phyloP scores from a whole-genome alignment of 305 asterid genomes.

The Solanum hybrid region DNA sequence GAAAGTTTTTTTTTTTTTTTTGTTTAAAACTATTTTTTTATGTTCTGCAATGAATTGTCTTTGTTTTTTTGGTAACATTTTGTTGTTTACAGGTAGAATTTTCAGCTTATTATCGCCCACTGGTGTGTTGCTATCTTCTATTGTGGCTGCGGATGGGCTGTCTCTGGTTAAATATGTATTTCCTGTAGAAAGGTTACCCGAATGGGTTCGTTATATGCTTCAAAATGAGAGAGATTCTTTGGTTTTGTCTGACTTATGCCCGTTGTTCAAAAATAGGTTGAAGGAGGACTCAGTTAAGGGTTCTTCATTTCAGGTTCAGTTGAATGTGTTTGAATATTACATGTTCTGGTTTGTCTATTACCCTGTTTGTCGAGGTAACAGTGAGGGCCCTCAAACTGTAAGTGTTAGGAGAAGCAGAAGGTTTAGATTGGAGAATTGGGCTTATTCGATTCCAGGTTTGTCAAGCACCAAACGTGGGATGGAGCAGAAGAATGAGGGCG shows the following conservation, averaged over 20 bases:
- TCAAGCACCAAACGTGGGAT: conserved; percentile 57
- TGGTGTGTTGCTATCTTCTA: conserved; percentile 64
- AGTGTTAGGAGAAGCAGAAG: conserved; percentile 49
- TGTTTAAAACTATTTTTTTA: background rate
- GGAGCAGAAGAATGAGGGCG: conserved; percentile 66
- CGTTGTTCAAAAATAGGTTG: conserved; percentile 54
- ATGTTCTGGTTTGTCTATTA: conserved; percentile 86
- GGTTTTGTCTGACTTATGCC: conserved; percentile 52
- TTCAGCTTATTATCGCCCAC: conserved; percentile 70
- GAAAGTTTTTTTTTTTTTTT: background rate
- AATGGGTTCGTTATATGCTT: conserved; percentile 79
- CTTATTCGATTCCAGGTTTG: conserved; percentile 72
- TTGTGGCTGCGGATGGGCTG: conserved; percentile 50
- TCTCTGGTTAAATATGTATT: conserved; percentile 73
- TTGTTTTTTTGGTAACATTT: background rate
- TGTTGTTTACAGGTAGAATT: conserved; percentile 41
- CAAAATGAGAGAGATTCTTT: conserved; percentile 39
- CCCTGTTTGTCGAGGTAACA: conserved; percentile 77
- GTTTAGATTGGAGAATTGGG: conserved; percentile 83
- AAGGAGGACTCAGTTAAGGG: conserved; percentile 61
- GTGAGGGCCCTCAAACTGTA: conserved; percentile 48
- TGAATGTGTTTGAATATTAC: conserved; percentile 87
- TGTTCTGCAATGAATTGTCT: background rate
- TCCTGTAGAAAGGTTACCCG: conserved; percentile 77
- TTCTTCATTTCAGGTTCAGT: conserved; percentile 61